phyloP scores from a whole-genome alignment of 139 green algal species.

The Pleodorina starrii region DNA sequence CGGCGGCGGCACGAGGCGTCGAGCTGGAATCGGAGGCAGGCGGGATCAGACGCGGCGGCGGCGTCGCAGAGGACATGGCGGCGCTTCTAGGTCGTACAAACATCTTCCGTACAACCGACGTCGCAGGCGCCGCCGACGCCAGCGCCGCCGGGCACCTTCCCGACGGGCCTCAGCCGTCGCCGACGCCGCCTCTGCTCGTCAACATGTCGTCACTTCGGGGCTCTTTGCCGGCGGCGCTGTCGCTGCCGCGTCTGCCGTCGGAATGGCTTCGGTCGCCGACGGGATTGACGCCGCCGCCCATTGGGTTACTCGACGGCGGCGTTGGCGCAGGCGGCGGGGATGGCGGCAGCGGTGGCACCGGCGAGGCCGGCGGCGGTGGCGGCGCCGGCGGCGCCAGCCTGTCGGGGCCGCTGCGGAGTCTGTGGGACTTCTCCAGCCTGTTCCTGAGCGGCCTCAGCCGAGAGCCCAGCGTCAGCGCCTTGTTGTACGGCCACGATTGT shows the following conservation, averaged over 20 bases:
- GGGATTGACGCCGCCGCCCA: background rate
- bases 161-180: background rate
- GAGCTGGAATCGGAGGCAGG: too few relatives aligned
- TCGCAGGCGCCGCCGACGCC: background rate
- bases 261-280: background rate
- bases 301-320: background rate
- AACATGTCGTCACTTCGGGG: background rate
- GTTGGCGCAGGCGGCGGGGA: background rate
- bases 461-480: background rate
- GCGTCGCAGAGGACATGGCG: background rate
- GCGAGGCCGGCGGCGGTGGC: background rate
- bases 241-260: constrained; percentile 1
- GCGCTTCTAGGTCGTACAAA: background rate
- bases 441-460: background rate
- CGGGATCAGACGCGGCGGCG: background rate
- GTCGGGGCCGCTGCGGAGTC: background rate
- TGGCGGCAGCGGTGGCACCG: background rate
- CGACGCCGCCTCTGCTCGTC: background rate
- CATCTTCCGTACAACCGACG: background rate
- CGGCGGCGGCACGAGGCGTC: background rate
- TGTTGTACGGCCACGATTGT: background rate
- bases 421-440: background rate
- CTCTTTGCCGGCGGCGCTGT: background rate
- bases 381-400: background rate
- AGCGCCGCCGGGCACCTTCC: background rate